phyloP scores from a whole-genome alignment of 1,139 yeast genomes.

The Meyerozyma athensensis region DNA sequence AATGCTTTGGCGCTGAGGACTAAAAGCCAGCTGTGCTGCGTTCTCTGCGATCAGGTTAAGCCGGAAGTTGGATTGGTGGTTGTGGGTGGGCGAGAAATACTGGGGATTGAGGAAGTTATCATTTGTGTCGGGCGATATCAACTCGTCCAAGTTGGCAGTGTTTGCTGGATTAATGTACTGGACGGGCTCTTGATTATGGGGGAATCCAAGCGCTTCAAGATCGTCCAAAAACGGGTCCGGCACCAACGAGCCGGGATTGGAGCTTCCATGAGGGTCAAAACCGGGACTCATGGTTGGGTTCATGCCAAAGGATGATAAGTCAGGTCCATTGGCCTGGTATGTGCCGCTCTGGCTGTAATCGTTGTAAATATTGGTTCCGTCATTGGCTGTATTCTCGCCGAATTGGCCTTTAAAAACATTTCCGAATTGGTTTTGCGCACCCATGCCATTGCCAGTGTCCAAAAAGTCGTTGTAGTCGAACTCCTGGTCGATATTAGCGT shows the following conservation, averaged over 20 bases:
- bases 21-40: constrained; percentile 6
- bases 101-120: constrained; percentile 30
- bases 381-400: background rate
- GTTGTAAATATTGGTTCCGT: constrained; percentile 1
- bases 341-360: background rate
- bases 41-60: constrained; percentile 27
- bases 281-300: constrained; percentile 4
- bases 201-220: constrained; percentile 5
- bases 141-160: constrained; percentile 9
- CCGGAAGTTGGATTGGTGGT: constrained; percentile 7
- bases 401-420: background rate
- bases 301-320: background rate
- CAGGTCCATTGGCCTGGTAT: background rate
- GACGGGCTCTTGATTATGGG: constrained; percentile 9
- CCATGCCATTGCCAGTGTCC: background rate
- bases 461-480: constrained; percentile 8
- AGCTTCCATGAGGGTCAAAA: constrained; percentile 6
- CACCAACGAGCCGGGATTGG: constrained; percentile 6
- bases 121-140: constrained; percentile 9
- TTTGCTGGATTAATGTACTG: constrained; percentile 5
- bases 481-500: constrained; percentile 6
- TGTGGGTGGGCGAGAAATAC: constrained; percentile 39
- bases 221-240: constrained; percentile 3
- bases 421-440: background rate
- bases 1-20: background rate